A percentile compares a stretch with the other conserved stretches of the same genome.
phyloP scores from a whole-genome alignment of 768 basidiomycete genomes.

The Ephemerocybe angulata region DNA sequence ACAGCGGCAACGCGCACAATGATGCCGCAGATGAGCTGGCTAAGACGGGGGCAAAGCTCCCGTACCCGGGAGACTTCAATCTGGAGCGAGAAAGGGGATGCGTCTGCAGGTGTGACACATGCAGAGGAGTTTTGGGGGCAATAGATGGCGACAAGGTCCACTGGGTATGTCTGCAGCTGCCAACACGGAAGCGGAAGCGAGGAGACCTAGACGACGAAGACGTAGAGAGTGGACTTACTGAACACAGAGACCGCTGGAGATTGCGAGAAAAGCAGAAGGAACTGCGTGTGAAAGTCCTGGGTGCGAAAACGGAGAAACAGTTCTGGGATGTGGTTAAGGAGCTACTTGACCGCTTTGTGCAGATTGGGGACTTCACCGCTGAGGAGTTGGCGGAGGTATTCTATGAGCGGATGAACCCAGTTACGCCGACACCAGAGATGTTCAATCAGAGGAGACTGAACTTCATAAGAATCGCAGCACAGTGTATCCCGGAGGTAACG shows the following conservation, averaged over 20 bases:
- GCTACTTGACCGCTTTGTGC: not conserved
- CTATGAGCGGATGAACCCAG: not conserved
- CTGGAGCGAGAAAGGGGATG: too few relatives aligned
- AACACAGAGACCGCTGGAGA: not conserved
- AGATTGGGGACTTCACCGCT: not conserved
- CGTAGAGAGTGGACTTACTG: not conserved
- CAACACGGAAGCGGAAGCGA: not conserved
- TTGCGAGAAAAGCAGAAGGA: not conserved
- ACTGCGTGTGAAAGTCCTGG: not conserved
- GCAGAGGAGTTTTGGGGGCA: not conserved
- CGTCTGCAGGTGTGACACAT: not conserved
- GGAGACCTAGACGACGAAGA: not conserved
- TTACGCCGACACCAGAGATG: not conserved
- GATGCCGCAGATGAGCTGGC: not conserved
- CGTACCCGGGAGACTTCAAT: not conserved
- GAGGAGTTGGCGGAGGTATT: not conserved
- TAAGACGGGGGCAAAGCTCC: not conserved
- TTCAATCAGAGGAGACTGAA: not conserved
- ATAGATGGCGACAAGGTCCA: not conserved
- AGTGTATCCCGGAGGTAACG: not conserved
- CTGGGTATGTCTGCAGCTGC: not conserved
- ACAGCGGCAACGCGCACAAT: not conserved
- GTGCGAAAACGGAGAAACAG: not conserved
- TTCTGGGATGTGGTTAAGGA: not conserved
- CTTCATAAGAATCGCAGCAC: not conserved